These are phyloP conservation scores for Malassezia sympodialis DNA, from an alignment of 1,284 basidiomycete genomes.

Conservation along the genomic window DNA sequence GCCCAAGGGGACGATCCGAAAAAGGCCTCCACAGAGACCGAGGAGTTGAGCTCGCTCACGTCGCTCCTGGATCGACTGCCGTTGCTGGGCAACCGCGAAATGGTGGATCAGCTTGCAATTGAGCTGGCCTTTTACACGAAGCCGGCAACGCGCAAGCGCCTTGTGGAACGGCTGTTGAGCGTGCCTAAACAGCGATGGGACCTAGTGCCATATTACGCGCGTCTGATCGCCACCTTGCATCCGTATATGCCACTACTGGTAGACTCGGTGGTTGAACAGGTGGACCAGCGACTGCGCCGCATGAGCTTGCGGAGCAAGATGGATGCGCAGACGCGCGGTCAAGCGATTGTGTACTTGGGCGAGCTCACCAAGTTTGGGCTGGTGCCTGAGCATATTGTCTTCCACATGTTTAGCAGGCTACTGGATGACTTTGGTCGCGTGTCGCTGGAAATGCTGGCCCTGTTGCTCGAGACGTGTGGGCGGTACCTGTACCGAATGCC, in stretches of 20 bases:
- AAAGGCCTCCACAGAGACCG: slow-evolving; percentile 49
- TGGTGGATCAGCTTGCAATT: slow-evolving; percentile 86
- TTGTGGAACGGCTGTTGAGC: slow-evolving; percentile 63
- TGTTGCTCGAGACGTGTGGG: slow-evolving; percentile 86
- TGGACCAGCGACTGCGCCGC: slow-evolving; percentile 93
- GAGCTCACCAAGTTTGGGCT: slow-evolving; percentile 91
- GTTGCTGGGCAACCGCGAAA: slow-evolving; percentile 78
- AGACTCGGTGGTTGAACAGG: slow-evolving; percentile 53
- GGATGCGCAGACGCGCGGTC: background rate
- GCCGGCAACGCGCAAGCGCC: slow-evolving; percentile 79
- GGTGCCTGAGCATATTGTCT: slow-evolving; percentile 79
- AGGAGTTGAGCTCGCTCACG: slow-evolving; percentile 57
- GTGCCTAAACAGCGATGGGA: slow-evolving; percentile 82
- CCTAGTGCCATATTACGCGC: slow-evolving; percentile 81
- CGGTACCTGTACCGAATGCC: slow-evolving; percentile 79
- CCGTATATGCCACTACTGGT: slow-evolving; percentile 91
- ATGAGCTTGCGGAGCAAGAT: slow-evolving; percentile 58
- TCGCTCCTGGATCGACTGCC: slow-evolving; percentile 84
- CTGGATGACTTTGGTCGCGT: slow-evolving; percentile 84
- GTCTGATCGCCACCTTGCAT: slow-evolving; percentile 75
- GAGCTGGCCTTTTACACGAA: slow-evolving; percentile 95
- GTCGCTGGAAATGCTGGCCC: slow-evolving; percentile 85
- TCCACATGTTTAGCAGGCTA: slow-evolving; percentile 93
- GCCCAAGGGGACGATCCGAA: slow-evolving; percentile 52
- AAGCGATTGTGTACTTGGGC: slow-evolving; percentile 63